Percentiles rank a stretch among this genome's conserved stretches.
Conservation (phyloP, 306 rosid species). For the Prosopis cineraria region DNA sequence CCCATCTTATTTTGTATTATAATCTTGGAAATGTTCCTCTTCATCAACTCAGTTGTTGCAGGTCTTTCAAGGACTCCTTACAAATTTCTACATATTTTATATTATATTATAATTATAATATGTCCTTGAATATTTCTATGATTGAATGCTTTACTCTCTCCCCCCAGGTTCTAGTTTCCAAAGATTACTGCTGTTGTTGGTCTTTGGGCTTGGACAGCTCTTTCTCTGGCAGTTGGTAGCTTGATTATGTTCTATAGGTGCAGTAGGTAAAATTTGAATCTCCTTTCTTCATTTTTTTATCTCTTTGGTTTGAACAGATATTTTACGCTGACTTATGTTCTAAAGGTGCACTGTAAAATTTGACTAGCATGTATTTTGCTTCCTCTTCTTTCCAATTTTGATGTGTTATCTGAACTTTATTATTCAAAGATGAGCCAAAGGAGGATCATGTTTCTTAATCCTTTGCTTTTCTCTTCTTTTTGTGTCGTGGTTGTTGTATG, state of each 20-base stretch:
- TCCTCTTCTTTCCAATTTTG: background rate
- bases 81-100: slow-evolving; percentile 32
- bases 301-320: slow-evolving; percentile 15
- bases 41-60: slow-evolving; percentile 75
- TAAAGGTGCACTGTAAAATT: background rate
- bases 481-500: background rate
- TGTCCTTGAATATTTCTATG: slow-evolving; percentile 29
- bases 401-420: slow-evolving; percentile 12
- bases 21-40: slow-evolving; percentile 56
- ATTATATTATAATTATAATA: slow-evolving; percentile 4
- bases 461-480: background rate
- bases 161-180: slow-evolving; percentile 71
- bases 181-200: slow-evolving; percentile 85
- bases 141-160: slow-evolving; percentile 42
- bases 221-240: slow-evolving; percentile 60
- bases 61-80: slow-evolving; percentile 50
- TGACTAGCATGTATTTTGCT: slow-evolving; percentile 15
- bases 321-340: no score
- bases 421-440: background rate
- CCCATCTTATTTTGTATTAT: slow-evolving; percentile 68
- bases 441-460: background rate
- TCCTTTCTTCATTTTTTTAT: slow-evolving; percentile 20
- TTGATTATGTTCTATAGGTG: slow-evolving; percentile 83
- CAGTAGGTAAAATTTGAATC: slow-evolving; percentile 66
- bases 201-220: slow-evolving; percentile 83